Conservation (phyloP, 495 filamentous ascomycete genomes). For the Penicillium goetzii region DNA sequence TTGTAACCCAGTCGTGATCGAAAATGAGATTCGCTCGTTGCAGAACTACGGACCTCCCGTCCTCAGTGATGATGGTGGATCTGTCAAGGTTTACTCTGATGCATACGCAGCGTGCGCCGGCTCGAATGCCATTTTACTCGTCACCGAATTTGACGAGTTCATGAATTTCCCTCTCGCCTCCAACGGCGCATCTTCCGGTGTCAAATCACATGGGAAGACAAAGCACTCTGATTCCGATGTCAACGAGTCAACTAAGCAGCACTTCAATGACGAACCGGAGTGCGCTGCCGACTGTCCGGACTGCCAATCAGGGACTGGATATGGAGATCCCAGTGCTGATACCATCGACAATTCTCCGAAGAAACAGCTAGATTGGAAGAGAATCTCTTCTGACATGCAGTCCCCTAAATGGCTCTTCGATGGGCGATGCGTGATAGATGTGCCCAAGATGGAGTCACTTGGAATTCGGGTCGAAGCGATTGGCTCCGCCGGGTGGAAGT, state of each 20-base stretch:
- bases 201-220: neutral
- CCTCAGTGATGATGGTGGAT: constrained; percentile 17
- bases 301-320: constrained; percentile 22
- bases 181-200: neutral
- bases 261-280: constrained; percentile 21
- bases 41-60: constrained; percentile 11
- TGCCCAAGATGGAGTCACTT: constrained; percentile 16
- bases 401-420: constrained; percentile 73
- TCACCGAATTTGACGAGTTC: constrained; percentile 39
- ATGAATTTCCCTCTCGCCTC: constrained; percentile 6
- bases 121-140: constrained; percentile 38
- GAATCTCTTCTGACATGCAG: constrained; percentile 56
- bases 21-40: constrained; percentile 32
- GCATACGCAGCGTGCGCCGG: constrained; percentile 41
- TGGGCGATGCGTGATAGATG: constrained; percentile 66
- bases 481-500: constrained; percentile 18
- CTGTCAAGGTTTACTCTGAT: constrained; percentile 36
- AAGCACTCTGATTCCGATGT: neutral
- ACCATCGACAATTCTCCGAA: constrained; percentile 9
- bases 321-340: constrained; percentile 4
- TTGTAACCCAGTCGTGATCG: constrained; percentile 50
- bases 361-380: constrained; percentile 53
- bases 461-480: constrained; percentile 27
- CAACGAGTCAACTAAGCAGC: neutral
- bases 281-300: constrained; percentile 33